Conservation (phyloP, 495 filamentous ascomycete genomes). For the Penicillium arizonense region DNA sequence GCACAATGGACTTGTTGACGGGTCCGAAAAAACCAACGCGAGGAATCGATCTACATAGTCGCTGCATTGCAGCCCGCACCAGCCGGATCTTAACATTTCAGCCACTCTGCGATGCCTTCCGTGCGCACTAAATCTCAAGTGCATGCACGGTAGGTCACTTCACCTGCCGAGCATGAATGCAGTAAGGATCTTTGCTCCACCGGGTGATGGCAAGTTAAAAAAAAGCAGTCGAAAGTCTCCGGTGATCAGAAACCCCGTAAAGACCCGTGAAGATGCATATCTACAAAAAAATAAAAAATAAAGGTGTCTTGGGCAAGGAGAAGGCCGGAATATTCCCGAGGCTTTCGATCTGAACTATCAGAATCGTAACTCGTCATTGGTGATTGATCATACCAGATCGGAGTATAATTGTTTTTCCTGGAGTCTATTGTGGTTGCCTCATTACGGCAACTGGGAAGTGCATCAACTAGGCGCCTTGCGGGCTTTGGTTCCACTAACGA, state of each 20-base stretch:
- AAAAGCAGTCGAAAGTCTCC: neutral
- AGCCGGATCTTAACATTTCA: constrained; percentile 25
- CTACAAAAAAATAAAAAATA: neutral
- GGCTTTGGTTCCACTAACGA: constrained; percentile 3
- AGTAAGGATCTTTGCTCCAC: constrained; percentile 5
- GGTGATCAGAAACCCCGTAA: neutral
- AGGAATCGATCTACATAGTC: constrained; percentile 27
- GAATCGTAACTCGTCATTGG: constrained; percentile 18
- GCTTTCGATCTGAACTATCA: constrained; percentile 26
- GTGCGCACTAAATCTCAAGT: constrained; percentile 24
- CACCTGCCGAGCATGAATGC: constrained; percentile 13
- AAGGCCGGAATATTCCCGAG: constrained; percentile 16
- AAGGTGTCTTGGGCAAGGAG: neutral
- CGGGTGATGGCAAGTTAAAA: neutral
- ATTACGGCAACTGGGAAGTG: constrained; percentile 19
- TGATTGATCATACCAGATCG: constrained; percentile 13
- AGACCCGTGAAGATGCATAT: neutral
- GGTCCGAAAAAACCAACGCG: constrained; percentile 14
- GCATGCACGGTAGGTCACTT: constrained; percentile 32
- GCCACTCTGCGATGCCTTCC: constrained; percentile 26
- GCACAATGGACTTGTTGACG: constrained; percentile 20
- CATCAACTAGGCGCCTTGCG: constrained; percentile 1
- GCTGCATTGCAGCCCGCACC: constrained; percentile 22
- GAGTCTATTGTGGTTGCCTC: constrained; percentile 16
- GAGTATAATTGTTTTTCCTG: constrained; percentile 8